Evolutionary conservation across 805 yeast genomes (phyloP).

Genomic region (Priceomyces carsonii): DNA sequence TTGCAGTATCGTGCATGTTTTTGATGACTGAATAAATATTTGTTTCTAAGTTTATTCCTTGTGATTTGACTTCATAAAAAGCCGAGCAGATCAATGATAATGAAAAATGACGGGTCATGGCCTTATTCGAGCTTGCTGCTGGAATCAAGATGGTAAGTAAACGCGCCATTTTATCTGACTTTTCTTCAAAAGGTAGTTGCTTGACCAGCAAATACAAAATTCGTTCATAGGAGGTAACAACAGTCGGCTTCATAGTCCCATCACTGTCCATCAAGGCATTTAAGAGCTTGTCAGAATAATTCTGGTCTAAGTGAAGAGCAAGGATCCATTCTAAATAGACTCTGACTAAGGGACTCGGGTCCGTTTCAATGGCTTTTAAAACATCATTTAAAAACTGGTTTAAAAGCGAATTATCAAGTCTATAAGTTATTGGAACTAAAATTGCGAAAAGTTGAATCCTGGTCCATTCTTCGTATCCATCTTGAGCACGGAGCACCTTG

Average conservation of each 20-base stretch:
- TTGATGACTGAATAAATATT: conserved; percentile 28
- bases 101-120: conserved; percentile 80
- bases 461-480: conserved; percentile 67
- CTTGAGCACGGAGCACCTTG: conserved; percentile 54
- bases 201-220: conserved; percentile 56
- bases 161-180: conserved; percentile 39
- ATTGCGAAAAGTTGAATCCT: conserved; percentile 61
- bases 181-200: conserved; percentile 31
- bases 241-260: conserved; percentile 46
- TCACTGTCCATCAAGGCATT: conserved; percentile 13
- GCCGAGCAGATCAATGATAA: conserved; percentile 70
- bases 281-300: conserved; percentile 17
- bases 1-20: conserved; percentile 40
- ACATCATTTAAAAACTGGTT: conserved; percentile 30
- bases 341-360: conserved; percentile 78
- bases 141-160: conserved; percentile 57
- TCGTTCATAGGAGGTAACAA: conserved; percentile 64
- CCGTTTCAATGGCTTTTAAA: conserved; percentile 42
- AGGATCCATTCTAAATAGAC: conserved; percentile 79
- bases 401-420: conserved; percentile 12
- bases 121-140: conserved; percentile 79
- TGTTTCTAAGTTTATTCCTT: conserved; percentile 25
- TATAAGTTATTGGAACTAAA: conserved; percentile 27
- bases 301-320: conserved; percentile 39
- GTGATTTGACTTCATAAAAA: conserved; percentile 41